Evolutionary conservation across 1,139 yeast species (phyloP).

Genomic region (Blastobotrys elegans): DNA sequence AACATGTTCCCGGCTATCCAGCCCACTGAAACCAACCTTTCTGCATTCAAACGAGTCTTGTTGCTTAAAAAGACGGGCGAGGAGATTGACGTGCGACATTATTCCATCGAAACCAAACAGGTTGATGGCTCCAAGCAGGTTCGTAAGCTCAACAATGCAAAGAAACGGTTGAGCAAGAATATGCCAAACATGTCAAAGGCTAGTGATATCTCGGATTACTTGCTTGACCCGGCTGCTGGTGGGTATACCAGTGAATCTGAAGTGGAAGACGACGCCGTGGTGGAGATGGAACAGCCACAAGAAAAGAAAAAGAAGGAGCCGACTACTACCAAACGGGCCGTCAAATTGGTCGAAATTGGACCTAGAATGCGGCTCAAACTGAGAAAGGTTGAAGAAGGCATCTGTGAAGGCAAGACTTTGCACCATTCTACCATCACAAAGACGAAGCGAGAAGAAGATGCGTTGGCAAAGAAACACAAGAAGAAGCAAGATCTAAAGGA

Average conservation of each 20-base stretch:
- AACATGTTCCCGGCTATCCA: slow-evolving; percentile 93
- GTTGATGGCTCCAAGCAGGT: slow-evolving; percentile 81
- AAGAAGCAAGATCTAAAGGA: slow-evolving; percentile 58
- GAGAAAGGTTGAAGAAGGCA: slow-evolving; percentile 88
- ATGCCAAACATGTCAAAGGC: slow-evolving; percentile 70
- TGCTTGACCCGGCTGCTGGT: slow-evolving; percentile 77
- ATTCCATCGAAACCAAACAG: slow-evolving; percentile 78
- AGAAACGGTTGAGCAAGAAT: slow-evolving; percentile 44
- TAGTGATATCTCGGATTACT: slow-evolving; percentile 73
- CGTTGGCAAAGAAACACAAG: slow-evolving; percentile 64
- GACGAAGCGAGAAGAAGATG: slow-evolving; percentile 53
- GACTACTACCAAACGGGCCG: slow-evolving; percentile 69
- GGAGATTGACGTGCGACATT: slow-evolving; percentile 84
- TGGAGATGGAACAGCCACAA: slow-evolving; percentile 55
- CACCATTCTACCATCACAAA: slow-evolving; percentile 71
- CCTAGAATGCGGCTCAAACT: slow-evolving; percentile 78
- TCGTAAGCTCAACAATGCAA: slow-evolving; percentile 64
- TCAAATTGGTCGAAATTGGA: slow-evolving; percentile 88
- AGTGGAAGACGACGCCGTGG: slow-evolving; percentile 85
- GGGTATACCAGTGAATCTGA: slow-evolving; percentile 89
- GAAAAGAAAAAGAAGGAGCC: slow-evolving; percentile 25
- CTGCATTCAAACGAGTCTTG: slow-evolving; percentile 75
- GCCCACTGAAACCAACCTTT: slow-evolving; percentile 73
- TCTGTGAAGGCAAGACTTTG: slow-evolving; percentile 79
- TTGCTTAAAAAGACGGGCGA: slow-evolving; percentile 70